Evolutionary conservation across 345 rosid species (phyloP).

Genomic region (Streptanthus diversifolius): DNA sequence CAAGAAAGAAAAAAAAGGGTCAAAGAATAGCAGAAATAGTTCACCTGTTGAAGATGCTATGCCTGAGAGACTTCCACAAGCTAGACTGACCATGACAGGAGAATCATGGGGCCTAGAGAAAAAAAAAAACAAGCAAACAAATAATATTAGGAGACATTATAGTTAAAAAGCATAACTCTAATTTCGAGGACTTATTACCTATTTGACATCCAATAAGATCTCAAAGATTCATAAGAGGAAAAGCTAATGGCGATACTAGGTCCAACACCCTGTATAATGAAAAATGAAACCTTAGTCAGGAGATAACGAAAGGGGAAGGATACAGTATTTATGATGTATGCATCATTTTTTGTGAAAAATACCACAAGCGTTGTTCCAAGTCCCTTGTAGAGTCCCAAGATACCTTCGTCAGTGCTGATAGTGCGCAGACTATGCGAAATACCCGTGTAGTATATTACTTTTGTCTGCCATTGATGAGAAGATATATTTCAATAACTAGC

Average conservation of each 20-base stretch:
- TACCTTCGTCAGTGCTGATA: constrained; percentile 72
- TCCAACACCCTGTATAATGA: constrained; percentile 66
- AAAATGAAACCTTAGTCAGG: constrained; percentile 4
- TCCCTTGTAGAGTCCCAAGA: constrained; percentile 85
- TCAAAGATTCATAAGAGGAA: constrained; percentile 79
- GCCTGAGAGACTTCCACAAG: constrained; percentile 97
- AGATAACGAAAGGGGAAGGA: neutral
- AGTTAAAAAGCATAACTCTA: neutral
- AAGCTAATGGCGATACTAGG: constrained; percentile 92
- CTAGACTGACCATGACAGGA: constrained; percentile 60
- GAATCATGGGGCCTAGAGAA: constrained; percentile 74
- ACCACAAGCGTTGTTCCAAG: constrained; percentile 90
- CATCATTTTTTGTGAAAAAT: constrained; percentile 16
- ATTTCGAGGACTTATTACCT: constrained; percentile 44
- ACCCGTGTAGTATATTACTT: constrained; percentile 70
- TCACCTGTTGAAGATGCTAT: constrained; percentile 97
- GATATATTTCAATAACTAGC: constrained; percentile 2
- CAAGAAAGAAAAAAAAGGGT: neutral
- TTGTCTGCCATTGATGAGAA: constrained; percentile 52
- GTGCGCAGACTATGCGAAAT: constrained; percentile 74
- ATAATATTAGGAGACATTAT: neutral
- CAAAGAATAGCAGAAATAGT: constrained; percentile 21
- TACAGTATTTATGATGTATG: neutral
- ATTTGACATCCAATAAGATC: constrained; percentile 67
- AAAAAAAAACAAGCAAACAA: neutral